These are phyloP conservation scores for Microascus cirrosus DNA, from an alignment of 2,329 filamentous ascomycete species.

Conservation along the genomic window DNA sequence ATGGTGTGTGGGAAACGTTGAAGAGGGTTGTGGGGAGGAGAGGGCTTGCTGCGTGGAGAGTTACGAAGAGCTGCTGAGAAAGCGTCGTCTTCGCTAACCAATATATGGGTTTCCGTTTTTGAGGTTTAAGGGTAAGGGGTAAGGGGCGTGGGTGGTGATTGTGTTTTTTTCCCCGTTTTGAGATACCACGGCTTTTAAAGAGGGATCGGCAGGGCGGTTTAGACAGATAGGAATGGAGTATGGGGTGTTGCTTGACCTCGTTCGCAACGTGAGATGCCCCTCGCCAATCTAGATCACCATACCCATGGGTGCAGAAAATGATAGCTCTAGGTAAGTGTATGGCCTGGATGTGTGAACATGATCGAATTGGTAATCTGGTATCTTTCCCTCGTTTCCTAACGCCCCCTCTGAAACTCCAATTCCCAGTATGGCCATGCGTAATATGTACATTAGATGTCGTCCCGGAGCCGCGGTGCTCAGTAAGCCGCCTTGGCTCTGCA, in stretches of 20 bases:
- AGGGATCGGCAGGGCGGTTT: neutral
- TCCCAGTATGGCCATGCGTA: neutral
- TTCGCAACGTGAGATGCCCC: too few species aligned
- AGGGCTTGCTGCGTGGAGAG: constrained; percentile 51
- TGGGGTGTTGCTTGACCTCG: neutral
- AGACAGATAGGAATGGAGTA: neutral
- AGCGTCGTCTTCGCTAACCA: constrained; percentile 1
- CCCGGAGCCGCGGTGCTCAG: neutral
- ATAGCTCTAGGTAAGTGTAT: too few species aligned
- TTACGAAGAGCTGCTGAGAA: constrained; percentile 46
- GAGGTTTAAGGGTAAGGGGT: neutral
- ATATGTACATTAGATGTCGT: neutral
- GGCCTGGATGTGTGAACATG: too few species aligned
- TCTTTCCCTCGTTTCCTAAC: neutral
- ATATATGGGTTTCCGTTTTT: constrained; percentile 10
- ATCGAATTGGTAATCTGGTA: constrained; percentile 5
- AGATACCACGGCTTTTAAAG: neutral
- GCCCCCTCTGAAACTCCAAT: neutral
- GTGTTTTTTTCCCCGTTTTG: constrained; percentile 2
- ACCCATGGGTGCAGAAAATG: too few species aligned
- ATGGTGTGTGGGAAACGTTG: constrained; percentile 64
- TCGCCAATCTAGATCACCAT: too few species aligned
- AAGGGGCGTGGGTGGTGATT: neutral
- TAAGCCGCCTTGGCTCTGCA: neutral
- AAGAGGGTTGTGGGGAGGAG: constrained; percentile 53